Evolutionary conservation across 1,139 yeast genomes (phyloP), one percentile per base, ranked within the genome.

Genomic region (Taiozyma onychis): DNA sequence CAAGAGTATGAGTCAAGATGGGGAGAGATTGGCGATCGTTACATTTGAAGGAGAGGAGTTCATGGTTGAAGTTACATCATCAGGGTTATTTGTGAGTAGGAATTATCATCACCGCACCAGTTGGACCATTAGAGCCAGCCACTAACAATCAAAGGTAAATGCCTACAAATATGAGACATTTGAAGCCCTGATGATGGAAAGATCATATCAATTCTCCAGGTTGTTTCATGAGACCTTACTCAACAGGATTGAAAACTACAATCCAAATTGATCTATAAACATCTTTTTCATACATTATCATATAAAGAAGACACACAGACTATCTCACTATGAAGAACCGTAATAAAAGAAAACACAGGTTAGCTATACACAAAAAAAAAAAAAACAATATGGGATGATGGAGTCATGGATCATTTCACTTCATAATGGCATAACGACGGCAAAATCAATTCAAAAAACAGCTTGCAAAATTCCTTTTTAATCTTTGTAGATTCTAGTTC

Each of bases 131-230:
- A 2, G 3, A 18, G 18, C 3, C 18, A 13, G n/a, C 5, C 10
- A 5, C 41, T 32, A 24, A 16, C 24, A 41, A 39, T 22, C 39
- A 26, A 48, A 53, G 22, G 52, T 48, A 2, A 50, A 46, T 26
- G 52, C 54, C 9, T 41, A 44, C 22, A 49, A 58, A 7, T 76
- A 59, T 56, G 81, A 78, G 52, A 74, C 80, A 0, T 69, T 75
- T 48, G 83, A 78, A 56, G 68, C 73, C 16, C 59, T 76, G 44
- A 66, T 77, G 66, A 74, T 74, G 74, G 50, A 51, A 0, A 50
- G 60, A 11, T 75, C 81, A 3, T 63, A 65, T 1, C 47, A 49
- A 16, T 78, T 78, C 55, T 53, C 59, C 6, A 22, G 48, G 4
- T 47, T 48, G 14, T 78, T 78, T 66, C 69, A 71, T 44, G 44